These are phyloP conservation scores for Casuarina cunninghamiana DNA, from an alignment of 306 rosid genomes.

Conservation along the genomic window DNA sequence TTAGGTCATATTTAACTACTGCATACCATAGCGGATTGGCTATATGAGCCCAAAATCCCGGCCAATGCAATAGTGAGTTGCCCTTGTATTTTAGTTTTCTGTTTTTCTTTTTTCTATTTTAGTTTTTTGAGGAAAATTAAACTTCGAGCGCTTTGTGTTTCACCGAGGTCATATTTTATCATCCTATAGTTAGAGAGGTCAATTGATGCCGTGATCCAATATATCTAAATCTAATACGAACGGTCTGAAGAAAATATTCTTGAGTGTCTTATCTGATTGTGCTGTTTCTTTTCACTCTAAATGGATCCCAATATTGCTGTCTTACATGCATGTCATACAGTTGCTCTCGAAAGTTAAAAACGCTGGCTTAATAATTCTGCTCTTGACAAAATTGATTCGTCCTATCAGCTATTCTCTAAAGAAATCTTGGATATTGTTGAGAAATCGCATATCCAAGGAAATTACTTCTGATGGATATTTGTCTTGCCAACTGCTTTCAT, in stretches of 20 bases:
- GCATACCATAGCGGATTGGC: constrained; percentile 29
- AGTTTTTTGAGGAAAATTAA: background rate
- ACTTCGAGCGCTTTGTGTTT: background rate
- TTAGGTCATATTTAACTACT: constrained; percentile 28
- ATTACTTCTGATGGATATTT: background rate
- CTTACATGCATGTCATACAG: background rate
- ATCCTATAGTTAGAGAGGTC: background rate
- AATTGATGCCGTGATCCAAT: background rate
- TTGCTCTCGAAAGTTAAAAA: background rate
- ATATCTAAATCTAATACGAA: background rate
- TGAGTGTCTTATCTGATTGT: background rate
- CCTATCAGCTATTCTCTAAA: too few relatives aligned
- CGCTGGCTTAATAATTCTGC: background rate
- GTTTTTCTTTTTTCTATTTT: background rate
- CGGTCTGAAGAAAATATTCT: background rate
- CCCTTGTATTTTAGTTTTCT: background rate
- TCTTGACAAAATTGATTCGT: background rate
- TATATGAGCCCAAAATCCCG: constrained; percentile 11
- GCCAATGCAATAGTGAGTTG: background rate
- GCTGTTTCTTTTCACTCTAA: background rate
- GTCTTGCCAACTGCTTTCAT: background rate
- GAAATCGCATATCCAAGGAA: background rate
- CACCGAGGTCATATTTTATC: background rate
- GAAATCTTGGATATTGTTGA: too few relatives aligned
- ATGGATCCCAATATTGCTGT: background rate